Conservation (phyloP, 768 basidiomycete genomes). For the Psilocybe cubensis region DNA sequence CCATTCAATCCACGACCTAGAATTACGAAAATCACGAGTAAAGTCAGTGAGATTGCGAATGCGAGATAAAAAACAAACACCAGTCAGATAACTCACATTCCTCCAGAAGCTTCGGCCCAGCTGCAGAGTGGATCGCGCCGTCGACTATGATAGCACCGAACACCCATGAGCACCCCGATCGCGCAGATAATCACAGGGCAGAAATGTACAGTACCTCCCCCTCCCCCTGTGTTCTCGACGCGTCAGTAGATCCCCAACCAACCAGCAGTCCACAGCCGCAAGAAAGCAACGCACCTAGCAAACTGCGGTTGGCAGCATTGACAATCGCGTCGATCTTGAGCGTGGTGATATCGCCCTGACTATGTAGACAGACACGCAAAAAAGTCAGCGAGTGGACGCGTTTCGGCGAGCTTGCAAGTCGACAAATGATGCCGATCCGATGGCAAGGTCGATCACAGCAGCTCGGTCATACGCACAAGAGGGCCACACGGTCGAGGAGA, state of each 20-base stretch:
- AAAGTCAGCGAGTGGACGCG: neutral
- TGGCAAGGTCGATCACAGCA: too few relatives aligned
- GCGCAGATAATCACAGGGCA: neutral
- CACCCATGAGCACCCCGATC: neutral
- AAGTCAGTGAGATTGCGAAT: neutral
- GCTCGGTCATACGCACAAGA: conserved; percentile 76
- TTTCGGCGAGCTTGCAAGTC: neutral
- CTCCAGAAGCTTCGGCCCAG: conserved; percentile 62
- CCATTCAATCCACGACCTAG: conserved; percentile 68
- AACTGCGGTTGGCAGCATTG: conserved; percentile 77
- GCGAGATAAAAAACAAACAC: neutral
- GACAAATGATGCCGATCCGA: conserved; percentile 1
- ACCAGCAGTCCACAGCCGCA: conserved; percentile 6
- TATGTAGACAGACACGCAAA: too few relatives aligned
- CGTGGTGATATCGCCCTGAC: conserved; percentile 80
- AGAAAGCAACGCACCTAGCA: conserved; percentile 66
- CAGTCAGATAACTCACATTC: conserved; percentile 60
- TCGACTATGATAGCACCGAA: conserved; percentile 54
- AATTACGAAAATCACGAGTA: conserved; percentile 1
- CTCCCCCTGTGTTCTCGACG: conserved; percentile 56
- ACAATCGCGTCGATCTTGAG: conserved; percentile 76
- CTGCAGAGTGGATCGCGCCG: conserved; percentile 80
- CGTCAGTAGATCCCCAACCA: neutral
- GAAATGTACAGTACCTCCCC: conserved; percentile 59
- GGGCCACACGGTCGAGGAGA: conserved; percentile 62